Base-by-base conservation (phyloP, 768 basidiomycete species). In the Amanita jacksonii region DNA sequence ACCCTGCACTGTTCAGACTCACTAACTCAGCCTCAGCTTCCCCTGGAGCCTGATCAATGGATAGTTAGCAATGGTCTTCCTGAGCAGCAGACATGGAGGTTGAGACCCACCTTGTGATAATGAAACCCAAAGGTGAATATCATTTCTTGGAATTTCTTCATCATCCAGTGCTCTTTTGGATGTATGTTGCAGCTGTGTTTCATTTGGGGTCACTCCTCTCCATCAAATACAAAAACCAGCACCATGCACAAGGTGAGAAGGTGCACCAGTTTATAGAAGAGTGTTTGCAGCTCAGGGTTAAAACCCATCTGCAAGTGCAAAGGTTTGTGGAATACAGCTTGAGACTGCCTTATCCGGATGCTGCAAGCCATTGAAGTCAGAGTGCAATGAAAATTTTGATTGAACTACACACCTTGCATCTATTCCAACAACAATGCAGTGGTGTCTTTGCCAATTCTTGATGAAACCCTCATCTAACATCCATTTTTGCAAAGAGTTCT, bases 201-300 rank as follows among this genome's bases (percentile, higher is more conserved):
- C 50, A 82, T 60, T 16, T 76, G 72, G 2, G 91, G 91, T 49
- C 91, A 74, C 47, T 79, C 74, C 0, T 85, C 85, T 0, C 91
- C 91, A 61, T 96, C 89, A 55, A 94, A 94, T 2, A 94, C 86
- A 59, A 94, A 92, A 9, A 94, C 72, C 0, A 88, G 89, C 8
- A 91, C 70, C 51, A 94, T 78, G 0, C 89, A 89, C 3, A 78
- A 70, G 43, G 71, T 73, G 58, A 87, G 75, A 3, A 96, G 72
- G 4, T 13, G 22, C 2, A 27, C 22, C 5, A 39, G 38, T 27
- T 39, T 39, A 27, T 15, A 39, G 23, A 37, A 37, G 12, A 37
- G 18, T 9, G n/a, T 9, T 27, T 15, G 9, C 5, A 39, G 38
- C 23, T 13, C 23, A 2, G 38, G 10, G 18, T 39, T 39, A 8